Evolutionary conservation across 2,329 filamentous ascomycete genomes (phyloP).

Genomic region (Davidsoniella australis): DNA sequence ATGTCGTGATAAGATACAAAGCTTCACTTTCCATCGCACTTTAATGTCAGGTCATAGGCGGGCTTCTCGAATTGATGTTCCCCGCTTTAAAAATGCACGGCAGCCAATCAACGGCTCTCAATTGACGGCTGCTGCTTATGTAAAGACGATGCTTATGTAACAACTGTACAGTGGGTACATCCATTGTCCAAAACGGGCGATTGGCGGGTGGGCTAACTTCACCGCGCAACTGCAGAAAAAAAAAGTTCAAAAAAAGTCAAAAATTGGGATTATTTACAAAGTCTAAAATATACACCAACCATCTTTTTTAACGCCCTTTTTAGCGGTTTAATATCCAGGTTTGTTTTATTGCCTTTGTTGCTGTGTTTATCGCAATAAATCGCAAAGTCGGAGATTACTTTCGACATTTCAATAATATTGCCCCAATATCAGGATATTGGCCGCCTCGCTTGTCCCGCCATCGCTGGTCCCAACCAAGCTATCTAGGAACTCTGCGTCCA

Average conservation of each 20-base stretch:
- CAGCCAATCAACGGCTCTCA: slow-evolving; percentile 1
- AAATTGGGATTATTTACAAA: background rate
- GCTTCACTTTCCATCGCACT: background rate
- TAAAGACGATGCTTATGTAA: background rate
- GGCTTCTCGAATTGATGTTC: no score
- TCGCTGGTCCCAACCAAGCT: no score
- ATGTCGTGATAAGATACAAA: slow-evolving; percentile 1
- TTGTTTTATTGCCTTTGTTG: no score
- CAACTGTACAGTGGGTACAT: background rate
- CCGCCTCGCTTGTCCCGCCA: background rate
- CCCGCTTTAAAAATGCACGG: slow-evolving; percentile 1
- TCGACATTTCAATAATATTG: background rate
- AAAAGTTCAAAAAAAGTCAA: slow-evolving; percentile 6
- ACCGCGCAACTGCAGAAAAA: slow-evolving; percentile 8
- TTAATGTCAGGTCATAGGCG: no score
- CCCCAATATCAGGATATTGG: background rate
- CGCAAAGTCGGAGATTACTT: no score
- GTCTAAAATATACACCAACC: no score
- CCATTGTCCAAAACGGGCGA: background rate
- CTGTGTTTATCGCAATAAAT: background rate
- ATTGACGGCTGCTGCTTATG: background rate
- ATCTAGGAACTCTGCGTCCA: background rate
- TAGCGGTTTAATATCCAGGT: no score
- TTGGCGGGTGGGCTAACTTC: background rate
- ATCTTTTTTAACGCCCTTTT: no score